A percentile compares a stretch with the other conserved stretches of the same genome.
phyloP scores from a whole-genome alignment of 2,329 filamentous ascomycete genomes.

The Xylaria sp. region DNA sequence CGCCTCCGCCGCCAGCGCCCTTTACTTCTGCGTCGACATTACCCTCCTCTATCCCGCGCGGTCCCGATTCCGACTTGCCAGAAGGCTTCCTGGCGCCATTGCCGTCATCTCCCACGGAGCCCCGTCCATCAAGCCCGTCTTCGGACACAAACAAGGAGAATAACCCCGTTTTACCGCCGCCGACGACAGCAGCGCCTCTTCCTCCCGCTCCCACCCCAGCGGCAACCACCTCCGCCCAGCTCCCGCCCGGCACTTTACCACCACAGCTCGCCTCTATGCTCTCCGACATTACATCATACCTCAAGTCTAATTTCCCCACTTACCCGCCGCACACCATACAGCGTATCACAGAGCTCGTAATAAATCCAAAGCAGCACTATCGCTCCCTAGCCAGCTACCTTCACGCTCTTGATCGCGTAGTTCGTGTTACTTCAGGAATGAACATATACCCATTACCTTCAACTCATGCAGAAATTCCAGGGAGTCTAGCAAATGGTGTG shows the following conservation, averaged over 20 bases:
- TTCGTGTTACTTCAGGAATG: slow-evolving; percentile 85
- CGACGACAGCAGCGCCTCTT: neutral
- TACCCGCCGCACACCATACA: slow-evolving; percentile 93
- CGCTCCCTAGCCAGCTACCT: slow-evolving; percentile 84
- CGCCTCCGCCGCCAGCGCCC: slow-evolving; percentile 39
- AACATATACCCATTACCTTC: slow-evolving; percentile 85
- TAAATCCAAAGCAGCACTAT: slow-evolving; percentile 82
- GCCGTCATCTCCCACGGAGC: slow-evolving; percentile 57
- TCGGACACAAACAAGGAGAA: slow-evolving; percentile 75
- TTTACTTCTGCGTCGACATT: slow-evolving; percentile 38
- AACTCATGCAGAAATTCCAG: slow-evolving; percentile 67
- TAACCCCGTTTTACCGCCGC: slow-evolving; percentile 51
- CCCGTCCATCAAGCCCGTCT: slow-evolving; percentile 53
- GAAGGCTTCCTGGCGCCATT: slow-evolving; percentile 57
- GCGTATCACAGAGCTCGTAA: slow-evolving; percentile 85
- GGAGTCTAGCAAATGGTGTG: slow-evolving; percentile 69
- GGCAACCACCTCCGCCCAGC: slow-evolving; percentile 39
- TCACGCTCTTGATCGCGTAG: slow-evolving; percentile 87
- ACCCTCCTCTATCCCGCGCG: slow-evolving; percentile 49
- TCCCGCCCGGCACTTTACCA: slow-evolving; percentile 63
- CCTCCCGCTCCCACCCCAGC: slow-evolving; percentile 48
- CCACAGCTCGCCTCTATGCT: slow-evolving; percentile 72
- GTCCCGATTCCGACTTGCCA: slow-evolving; percentile 51
- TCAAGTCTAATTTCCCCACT: slow-evolving; percentile 73
- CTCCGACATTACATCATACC: slow-evolving; percentile 66